phyloP scores from a whole-genome alignment of 2,329 filamentous ascomycete genomes.

The Colletotrichum zoysiae region DNA sequence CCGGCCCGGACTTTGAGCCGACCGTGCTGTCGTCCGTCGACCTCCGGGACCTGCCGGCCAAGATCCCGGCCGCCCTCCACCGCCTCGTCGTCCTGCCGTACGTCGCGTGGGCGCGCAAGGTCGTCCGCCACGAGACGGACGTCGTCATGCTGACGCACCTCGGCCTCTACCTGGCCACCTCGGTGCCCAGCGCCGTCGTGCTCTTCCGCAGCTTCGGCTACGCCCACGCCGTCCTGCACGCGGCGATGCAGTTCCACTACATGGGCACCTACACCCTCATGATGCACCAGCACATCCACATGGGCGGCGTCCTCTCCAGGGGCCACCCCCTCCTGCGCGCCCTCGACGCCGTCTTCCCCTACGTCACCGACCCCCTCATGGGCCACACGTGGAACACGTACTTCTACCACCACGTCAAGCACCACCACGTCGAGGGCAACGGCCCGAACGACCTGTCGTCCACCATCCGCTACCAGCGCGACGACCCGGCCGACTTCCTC shows the following conservation, averaged over 20 bases:
- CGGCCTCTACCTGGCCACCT: constrained; percentile 77
- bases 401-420: constrained; percentile 88
- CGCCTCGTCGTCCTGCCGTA: constrained; percentile 63
- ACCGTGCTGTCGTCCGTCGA: constrained; percentile 60
- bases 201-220: constrained; percentile 77
- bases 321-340: constrained; percentile 55
- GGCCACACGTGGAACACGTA: constrained; percentile 90
- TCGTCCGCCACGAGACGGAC: constrained; percentile 77
- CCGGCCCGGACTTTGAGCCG: constrained; percentile 58
- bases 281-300: constrained; percentile 89
- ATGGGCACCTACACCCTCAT: constrained; percentile 82
- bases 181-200: constrained; percentile 75
- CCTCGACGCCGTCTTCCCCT: constrained; percentile 77
- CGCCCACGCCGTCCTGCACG: constrained; percentile 75
- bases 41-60: constrained; percentile 50
- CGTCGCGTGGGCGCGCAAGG: constrained; percentile 63
- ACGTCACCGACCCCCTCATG: constrained; percentile 80
- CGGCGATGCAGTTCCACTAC: constrained; percentile 75
- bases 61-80: constrained; percentile 47
- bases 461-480: constrained; percentile 81
- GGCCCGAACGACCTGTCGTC: constrained; percentile 81
- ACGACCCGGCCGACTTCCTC: constrained; percentile 74
- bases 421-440: constrained; percentile 86
- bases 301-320: constrained; percentile 74
- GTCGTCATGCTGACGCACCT: constrained; percentile 85